Conservation (phyloP, 495 filamentous ascomycete genomes). For the Xylaria grammica region DNA sequence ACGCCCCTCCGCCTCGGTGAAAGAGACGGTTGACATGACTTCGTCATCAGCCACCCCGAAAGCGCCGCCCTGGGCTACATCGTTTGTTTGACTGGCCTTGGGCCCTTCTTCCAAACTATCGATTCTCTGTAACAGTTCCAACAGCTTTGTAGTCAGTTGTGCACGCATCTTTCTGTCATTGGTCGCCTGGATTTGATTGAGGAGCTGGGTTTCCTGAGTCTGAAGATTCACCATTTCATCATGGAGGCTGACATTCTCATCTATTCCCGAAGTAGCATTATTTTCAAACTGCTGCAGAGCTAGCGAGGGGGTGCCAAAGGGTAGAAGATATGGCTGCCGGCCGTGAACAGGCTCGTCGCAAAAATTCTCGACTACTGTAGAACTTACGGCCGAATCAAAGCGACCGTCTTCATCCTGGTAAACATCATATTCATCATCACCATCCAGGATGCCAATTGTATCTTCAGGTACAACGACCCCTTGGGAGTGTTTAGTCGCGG, state of each 20-base stretch:
- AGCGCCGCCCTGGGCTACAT: neutral
- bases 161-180: neutral
- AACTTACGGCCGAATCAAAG: neutral
- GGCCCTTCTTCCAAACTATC: too few species aligned
- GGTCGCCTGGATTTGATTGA: neutral
- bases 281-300: neutral
- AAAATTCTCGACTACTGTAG: neutral
- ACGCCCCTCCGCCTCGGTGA: too few species aligned
- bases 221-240: neutral
- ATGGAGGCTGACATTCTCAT: neutral
- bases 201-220: neutral
- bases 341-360: neutral
- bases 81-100: neutral
- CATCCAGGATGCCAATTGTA: neutral
- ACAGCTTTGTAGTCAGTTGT: neutral
- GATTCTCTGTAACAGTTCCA: neutral
- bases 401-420: constrained; percentile 2
- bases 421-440: constrained; percentile 9
- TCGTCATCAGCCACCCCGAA: neutral
- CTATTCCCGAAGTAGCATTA: too few species aligned
- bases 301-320: neutral
- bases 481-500: neutral
- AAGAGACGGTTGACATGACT: neutral
- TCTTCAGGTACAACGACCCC: neutral
- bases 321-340: neutral